phyloP scores from a whole-genome alignment of 345 rosid genomes.

The Orychophragmus violaceus region DNA sequence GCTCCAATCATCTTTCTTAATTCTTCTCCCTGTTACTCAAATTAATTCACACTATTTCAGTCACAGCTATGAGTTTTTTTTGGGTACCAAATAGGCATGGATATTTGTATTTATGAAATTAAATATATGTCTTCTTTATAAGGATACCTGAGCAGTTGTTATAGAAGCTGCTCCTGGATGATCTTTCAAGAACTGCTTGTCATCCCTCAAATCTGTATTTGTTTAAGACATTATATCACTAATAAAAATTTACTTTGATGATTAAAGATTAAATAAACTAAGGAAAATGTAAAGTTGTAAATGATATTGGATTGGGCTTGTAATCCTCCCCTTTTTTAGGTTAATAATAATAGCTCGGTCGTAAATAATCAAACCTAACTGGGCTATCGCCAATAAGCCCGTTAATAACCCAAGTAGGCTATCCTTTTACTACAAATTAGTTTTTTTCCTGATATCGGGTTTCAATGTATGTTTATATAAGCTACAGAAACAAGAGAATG shows the following conservation, averaged over 20 bases:
- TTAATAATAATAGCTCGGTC: no score
- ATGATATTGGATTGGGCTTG: no score
- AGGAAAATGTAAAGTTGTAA: neutral
- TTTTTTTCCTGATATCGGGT: neutral
- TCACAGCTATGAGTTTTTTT: neutral
- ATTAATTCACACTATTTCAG: neutral
- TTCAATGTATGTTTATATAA: neutral
- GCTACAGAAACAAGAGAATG: neutral
- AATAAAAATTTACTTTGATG: neutral
- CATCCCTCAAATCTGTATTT: constrained; percentile 56
- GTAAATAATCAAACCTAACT: neutral
- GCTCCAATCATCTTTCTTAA: constrained; percentile 69
- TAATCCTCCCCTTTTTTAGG: no score
- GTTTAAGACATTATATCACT: neutral
- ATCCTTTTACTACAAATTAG: neutral
- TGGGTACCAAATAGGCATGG: neutral
- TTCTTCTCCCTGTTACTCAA: constrained; percentile 56
- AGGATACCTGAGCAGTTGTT: constrained; percentile 53
- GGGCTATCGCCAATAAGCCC: neutral
- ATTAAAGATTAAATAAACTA: neutral
- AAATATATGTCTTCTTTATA: neutral
- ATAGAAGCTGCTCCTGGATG: constrained; percentile 63
- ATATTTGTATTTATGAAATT: neutral
- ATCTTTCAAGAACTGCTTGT: constrained; percentile 49
- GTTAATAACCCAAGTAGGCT: neutral